These are phyloP conservation scores for Cadophora gregata DNA, from an alignment of 2,329 filamentous ascomycete species.

Conservation along the genomic window DNA sequence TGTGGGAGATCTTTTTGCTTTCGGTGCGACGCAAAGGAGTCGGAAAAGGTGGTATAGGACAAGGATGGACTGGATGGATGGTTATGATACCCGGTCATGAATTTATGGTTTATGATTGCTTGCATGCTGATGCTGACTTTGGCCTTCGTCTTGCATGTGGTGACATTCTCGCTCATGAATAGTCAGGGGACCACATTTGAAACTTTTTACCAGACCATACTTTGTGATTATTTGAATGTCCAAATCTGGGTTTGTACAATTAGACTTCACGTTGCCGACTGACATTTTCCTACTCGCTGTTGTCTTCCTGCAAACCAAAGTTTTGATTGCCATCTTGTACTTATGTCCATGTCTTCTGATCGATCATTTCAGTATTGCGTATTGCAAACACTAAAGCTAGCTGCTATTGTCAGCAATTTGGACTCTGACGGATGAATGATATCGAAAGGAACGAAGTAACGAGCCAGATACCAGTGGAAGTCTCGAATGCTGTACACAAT, in stretches of 20 bases:
- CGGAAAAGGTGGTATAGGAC: constrained; percentile 59
- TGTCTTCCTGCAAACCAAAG: too few species aligned
- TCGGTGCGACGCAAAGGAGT: constrained; percentile 56
- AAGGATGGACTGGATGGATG: constrained; percentile 18
- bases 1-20: constrained; percentile 67
- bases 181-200: neutral
- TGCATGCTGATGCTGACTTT: neutral
- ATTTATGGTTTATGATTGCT: constrained; percentile 7
- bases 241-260: neutral
- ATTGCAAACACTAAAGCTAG: neutral
- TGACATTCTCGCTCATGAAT: too few species aligned
- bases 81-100: constrained; percentile 11
- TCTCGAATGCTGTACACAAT: neutral
- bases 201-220: too few species aligned
- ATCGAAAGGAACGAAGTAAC: neutral
- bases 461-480: neutral
- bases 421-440: neutral
- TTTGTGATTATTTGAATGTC: neutral
- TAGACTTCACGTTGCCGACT: too few species aligned
- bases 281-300: too few species aligned
- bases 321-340: too few species aligned
- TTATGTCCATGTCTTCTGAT: neutral
- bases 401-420: neutral
- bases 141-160: neutral
- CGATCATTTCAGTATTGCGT: neutral